Base-by-base conservation (phyloP, 2,329 filamentous ascomycete species). In the Bipolaris bicolor region DNA sequence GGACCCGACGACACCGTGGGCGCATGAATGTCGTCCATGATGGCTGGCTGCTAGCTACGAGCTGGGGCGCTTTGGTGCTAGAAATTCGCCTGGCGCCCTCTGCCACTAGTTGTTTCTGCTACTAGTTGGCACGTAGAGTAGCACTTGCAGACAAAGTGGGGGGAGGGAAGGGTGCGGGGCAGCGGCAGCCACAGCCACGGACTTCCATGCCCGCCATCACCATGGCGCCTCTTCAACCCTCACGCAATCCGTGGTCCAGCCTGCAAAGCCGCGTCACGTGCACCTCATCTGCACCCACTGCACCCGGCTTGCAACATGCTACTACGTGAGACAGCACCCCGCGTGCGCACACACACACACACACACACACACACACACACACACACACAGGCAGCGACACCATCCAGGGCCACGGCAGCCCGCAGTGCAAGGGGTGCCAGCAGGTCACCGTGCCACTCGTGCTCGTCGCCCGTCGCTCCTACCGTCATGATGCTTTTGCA, bases 1-100 rank as follows among this genome's bases (percentile, higher is more conserved):
- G 91, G 90, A 59, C 92, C 93, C 40, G 92, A 93, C 56, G 89
- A 83, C 78, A 91, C 86, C 16, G 87, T 89, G n/a, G 87, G 86
- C 44, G 86, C 82, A 69, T 90, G 88, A 54, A 90, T 80, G 66
- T 88, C 82, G 73, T 88, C 84, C 88, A 90, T 90, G 67, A 75
- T 49, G 39, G 13, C 16, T 31, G 48, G 29, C 29, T 11, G 29
- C 10, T 31, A 7, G 26, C 26, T 29, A 7, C 9, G 26, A 29
- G 9, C 26, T 29, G 26, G 26, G 26, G 26, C 26, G 26, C 26
- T 29, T 29, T 29, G 29, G 10, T 31, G 29, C 29, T 31, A 7
- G 29, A 31, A 31, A 29, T 29, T 29, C 9, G 26, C 9, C 26
- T 29, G 26, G 26, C 26, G 26, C 26, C 7, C 26, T 29, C 26